These are phyloP conservation scores for Eucalyptus regnans DNA, from an alignment of 345 rosid genomes.

Conservation along the genomic window DNA sequence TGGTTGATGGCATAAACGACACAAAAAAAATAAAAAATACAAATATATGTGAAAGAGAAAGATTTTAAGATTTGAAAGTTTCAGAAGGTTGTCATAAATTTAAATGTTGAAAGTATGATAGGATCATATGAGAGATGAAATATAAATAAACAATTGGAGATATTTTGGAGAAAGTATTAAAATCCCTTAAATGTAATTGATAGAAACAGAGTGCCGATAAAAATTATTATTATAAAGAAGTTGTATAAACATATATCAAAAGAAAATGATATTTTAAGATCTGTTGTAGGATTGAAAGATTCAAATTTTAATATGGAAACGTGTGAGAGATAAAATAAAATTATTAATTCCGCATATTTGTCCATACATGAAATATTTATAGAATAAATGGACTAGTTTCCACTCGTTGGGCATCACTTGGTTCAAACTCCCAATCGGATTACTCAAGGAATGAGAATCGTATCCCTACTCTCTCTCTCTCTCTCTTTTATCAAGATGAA, in stretches of 20 bases:
- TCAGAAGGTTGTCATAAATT: not conserved
- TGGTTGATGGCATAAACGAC: not conserved
- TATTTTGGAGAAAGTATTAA: not conserved
- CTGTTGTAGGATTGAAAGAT: not conserved
- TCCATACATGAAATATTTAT: not conserved
- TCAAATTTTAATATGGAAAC: not conserved
- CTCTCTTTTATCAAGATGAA: not conserved
- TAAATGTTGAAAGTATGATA: not conserved
- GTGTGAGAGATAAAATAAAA: not conserved
- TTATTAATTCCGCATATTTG: not conserved
- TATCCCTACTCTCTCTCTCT: not conserved
- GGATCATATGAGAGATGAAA: not conserved
- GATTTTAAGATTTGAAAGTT: not conserved
- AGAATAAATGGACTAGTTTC: not conserved
- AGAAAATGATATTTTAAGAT: not conserved
- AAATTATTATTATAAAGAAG: not conserved
- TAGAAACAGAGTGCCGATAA: accelerated
- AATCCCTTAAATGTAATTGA: not conserved
- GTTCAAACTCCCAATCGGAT: not conserved
- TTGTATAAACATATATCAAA: not conserved
- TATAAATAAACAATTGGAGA: no score
- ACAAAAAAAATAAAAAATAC: not conserved
- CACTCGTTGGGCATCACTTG: not conserved
- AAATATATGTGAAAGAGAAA: not conserved
- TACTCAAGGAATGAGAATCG: not conserved